A percentile compares a stretch with the other conserved stretches of the same genome.
Conservation (phyloP, 176 grass and related monocot genomes). For the Avena insularis region DNA sequence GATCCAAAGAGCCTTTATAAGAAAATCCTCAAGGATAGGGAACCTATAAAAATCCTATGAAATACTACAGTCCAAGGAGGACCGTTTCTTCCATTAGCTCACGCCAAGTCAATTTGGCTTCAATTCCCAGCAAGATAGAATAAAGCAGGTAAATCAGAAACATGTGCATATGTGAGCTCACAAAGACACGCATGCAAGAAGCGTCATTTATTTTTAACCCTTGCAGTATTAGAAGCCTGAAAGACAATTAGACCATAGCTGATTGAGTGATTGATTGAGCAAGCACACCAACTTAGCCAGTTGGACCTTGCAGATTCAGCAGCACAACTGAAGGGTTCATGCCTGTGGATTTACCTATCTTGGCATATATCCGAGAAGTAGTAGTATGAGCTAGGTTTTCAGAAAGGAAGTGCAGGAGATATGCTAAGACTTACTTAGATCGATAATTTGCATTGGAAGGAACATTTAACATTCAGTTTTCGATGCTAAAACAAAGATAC, state of each 20-base stretch:
- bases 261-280: slow-evolving; percentile 6
- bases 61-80: not conserved
- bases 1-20: not conserved
- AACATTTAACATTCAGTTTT: slow-evolving; percentile 18
- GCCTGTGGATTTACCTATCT: not conserved
- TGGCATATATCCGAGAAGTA: slow-evolving; percentile 14
- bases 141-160: slow-evolving; percentile 7
- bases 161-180: not conserved
- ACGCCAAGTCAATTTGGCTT: slow-evolving; percentile 20
- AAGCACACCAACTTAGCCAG: slow-evolving; percentile 4
- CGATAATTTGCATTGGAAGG: not conserved
- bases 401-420: not conserved
- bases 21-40: not conserved
- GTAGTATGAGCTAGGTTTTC: not conserved
- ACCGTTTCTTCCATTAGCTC: not conserved
- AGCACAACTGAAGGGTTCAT: not conserved
- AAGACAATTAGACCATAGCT: not conserved
- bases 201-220: not conserved
- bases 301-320: slow-evolving; percentile 7
- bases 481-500: slow-evolving; percentile 1
- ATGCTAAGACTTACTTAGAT: slow-evolving; percentile 1
- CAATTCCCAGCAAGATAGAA: not conserved
- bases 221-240: not conserved
- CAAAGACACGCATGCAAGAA: not conserved
- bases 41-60: not conserved